These are phyloP conservation scores for Larix sibirica DNA, from an alignment of 83 land plant species.

Conservation along the genomic window DNA sequence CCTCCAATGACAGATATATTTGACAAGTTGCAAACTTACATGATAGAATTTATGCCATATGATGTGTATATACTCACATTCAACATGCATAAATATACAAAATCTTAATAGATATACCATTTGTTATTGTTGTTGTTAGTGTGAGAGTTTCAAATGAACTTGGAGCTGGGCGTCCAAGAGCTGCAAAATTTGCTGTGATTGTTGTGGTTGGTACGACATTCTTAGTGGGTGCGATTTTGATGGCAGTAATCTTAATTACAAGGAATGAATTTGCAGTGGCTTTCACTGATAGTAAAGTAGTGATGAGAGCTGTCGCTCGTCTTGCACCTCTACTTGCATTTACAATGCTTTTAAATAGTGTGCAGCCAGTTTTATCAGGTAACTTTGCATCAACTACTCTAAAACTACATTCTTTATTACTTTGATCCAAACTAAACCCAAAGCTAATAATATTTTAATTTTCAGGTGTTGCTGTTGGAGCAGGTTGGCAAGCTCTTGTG, in stretches of 20 bases:
- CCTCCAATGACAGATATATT: no score
- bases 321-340: constrained; percentile 29
- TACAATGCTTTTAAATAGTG: constrained; percentile 37
- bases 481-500: constrained; percentile 38
- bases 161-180: constrained; percentile 48
- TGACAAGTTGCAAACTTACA: no score
- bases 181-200: constrained; percentile 45
- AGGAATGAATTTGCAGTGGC: constrained; percentile 16
- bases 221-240: constrained; percentile 31
- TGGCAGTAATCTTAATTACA: constrained; percentile 11
- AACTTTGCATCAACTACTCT: no score
- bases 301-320: constrained; percentile 22
- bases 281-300: constrained; percentile 22
- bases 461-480: constrained; percentile 42
- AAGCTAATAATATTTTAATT: no score
- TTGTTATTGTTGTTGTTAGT: constrained; percentile 19
- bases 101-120: background rate
- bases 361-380: constrained; percentile 41
- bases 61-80: no score
- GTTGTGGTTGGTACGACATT: constrained; percentile 35
- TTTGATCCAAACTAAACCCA: no score
- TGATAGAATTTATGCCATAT: no score
- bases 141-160: constrained; percentile 79
- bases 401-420: no score
- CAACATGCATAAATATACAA: no score